Conservation (phyloP, 2,329 filamentous ascomycete genomes). For the Aspergillus pseudotamarii region DNA sequence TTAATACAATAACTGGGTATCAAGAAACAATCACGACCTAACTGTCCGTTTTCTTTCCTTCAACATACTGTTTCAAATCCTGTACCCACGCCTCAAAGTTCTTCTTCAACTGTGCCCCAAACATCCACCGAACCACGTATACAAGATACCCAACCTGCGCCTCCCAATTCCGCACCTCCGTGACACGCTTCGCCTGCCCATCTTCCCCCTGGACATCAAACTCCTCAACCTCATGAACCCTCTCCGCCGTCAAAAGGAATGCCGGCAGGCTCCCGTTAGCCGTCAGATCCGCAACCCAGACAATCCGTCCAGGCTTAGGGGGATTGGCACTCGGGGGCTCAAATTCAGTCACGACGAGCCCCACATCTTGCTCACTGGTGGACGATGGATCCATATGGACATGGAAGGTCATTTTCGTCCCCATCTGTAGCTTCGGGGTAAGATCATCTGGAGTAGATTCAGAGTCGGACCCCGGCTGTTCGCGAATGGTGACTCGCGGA, state of each 20-base stretch:
- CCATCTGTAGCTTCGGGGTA: conserved; percentile 36
- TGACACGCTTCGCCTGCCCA: conserved; percentile 22
- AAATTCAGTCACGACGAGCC: conserved; percentile 37
- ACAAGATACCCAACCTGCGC: conserved; percentile 46
- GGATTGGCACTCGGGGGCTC: conserved; percentile 29
- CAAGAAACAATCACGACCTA: neutral
- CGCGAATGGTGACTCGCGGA: conserved; percentile 48
- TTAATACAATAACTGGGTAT: neutral
- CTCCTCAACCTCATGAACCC: conserved; percentile 52
- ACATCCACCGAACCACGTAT: conserved; percentile 48
- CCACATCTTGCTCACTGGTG: conserved; percentile 26
- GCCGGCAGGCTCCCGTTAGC: conserved; percentile 33
- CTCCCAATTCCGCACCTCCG: conserved; percentile 49
- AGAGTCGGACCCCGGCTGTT: conserved; percentile 35
- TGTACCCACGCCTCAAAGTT: conserved; percentile 46
- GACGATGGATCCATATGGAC: conserved; percentile 44
- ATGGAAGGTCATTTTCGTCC: conserved; percentile 49
- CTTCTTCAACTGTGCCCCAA: conserved; percentile 37
- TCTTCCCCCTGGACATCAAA: conserved; percentile 25
- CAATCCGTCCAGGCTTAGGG: conserved; percentile 26
- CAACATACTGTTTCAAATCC: conserved; percentile 47
- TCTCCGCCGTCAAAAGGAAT: conserved; percentile 46
- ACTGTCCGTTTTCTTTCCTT: conserved; percentile 16
- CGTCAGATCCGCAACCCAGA: conserved; percentile 31
- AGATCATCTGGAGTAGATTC: conserved; percentile 15